These are phyloP conservation scores for Rubroboletus pulcherrimus DNA, from an alignment of 768 basidiomycete species.

Conservation along the genomic window DNA sequence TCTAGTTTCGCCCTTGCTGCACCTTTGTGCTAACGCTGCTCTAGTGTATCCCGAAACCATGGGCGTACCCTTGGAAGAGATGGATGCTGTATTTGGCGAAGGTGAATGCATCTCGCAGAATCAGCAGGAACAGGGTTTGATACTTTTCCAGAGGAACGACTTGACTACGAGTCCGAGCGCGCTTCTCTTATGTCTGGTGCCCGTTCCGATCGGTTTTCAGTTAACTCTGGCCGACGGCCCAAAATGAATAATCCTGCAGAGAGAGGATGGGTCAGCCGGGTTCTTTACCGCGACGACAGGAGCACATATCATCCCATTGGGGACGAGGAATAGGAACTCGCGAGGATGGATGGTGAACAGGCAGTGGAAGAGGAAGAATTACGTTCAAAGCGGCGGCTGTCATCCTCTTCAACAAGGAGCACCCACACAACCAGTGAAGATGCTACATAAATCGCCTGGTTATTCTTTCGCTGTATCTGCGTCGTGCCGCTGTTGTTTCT, in stretches of 20 bases:
- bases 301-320: slow-evolving; percentile 47
- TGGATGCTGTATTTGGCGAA: slow-evolving; percentile 90
- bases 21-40: slow-evolving; percentile 5
- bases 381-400: slow-evolving; percentile 9
- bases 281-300: slow-evolving; percentile 43
- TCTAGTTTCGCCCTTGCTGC: slow-evolving; percentile 8
- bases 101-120: slow-evolving; percentile 37
- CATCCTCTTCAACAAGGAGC: slow-evolving; percentile 11
- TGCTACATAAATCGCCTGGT: slow-evolving; percentile 3
- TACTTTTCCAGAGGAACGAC: slow-evolving; percentile 44
- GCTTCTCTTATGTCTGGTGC: slow-evolving; percentile 48
- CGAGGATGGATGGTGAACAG: slow-evolving; percentile 45
- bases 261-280: slow-evolving; percentile 47
- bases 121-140: slow-evolving; percentile 15
- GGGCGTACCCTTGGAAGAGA: slow-evolving; percentile 84
- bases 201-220: slow-evolving; percentile 37
- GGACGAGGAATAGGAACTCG: slow-evolving; percentile 54
- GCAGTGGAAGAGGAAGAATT: slow-evolving; percentile 25
- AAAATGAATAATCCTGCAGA: slow-evolving; percentile 19
- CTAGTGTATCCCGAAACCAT: slow-evolving; percentile 84
- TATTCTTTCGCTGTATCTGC: background rate
- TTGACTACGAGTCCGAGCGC: slow-evolving; percentile 64
- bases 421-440: slow-evolving; percentile 6
- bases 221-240: slow-evolving; percentile 26
- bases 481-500: slow-evolving; percentile 3